phyloP scores from a whole-genome alignment of 2,329 filamentous ascomycete genomes.

The Hypoxylon sp. region DNA sequence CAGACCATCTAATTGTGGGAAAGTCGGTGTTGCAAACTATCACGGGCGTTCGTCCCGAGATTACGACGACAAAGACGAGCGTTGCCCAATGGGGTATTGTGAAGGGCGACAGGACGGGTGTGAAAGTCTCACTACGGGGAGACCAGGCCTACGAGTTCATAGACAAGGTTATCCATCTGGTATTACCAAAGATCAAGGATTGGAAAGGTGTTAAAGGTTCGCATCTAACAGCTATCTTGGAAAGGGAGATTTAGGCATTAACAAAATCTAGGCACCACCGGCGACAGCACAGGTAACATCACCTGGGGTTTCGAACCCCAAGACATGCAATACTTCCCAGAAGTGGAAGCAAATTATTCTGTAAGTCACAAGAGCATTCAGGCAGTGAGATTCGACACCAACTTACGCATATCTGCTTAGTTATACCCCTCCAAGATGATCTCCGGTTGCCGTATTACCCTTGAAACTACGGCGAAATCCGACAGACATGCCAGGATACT shows the following conservation, averaged over 20 bases:
- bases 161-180: slow-evolving; percentile 87
- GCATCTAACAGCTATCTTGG: slow-evolving; percentile 4
- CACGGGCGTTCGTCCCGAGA: slow-evolving; percentile 75
- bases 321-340: slow-evolving; percentile 85
- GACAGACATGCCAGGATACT: slow-evolving; percentile 86
- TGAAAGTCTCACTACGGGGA: slow-evolving; percentile 79
- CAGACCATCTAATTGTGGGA: slow-evolving; percentile 80
- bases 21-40: slow-evolving; percentile 87
- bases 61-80: slow-evolving; percentile 74
- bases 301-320: slow-evolving; percentile 80
- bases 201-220: slow-evolving; percentile 74
- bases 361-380: slow-evolving; percentile 61
- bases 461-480: slow-evolving; percentile 85
- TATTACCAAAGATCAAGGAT: slow-evolving; percentile 95
- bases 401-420: slow-evolving; percentile 48
- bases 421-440: slow-evolving; percentile 76
- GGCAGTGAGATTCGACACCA: not conserved
- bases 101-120: slow-evolving; percentile 74
- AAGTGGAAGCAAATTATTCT: slow-evolving; percentile 94
- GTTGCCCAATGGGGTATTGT: slow-evolving; percentile 80
- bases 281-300: slow-evolving; percentile 89
- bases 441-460: slow-evolving; percentile 82
- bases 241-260: not conserved
- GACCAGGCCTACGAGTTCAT: slow-evolving; percentile 90
- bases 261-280: slow-evolving; percentile 61